These are phyloP conservation scores for Glonium stellatum DNA, from an alignment of 495 filamentous ascomycete genomes.

Conservation along the genomic window DNA sequence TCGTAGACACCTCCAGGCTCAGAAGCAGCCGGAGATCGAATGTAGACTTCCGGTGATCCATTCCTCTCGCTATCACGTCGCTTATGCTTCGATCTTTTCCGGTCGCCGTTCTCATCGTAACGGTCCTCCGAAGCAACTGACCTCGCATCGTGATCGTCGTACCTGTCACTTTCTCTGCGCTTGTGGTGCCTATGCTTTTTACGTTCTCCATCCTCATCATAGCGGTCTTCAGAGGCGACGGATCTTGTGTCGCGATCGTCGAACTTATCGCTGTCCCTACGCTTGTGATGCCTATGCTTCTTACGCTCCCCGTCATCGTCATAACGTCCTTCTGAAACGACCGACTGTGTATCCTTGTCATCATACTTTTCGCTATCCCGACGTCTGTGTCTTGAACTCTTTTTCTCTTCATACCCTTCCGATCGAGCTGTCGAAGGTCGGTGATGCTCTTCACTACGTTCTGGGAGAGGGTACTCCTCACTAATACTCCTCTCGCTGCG, in stretches of 20 bases:
- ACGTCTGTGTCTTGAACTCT: constrained; percentile 4
- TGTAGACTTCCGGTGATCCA: constrained; percentile 20
- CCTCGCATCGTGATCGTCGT: constrained; percentile 21
- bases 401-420: constrained; percentile 4
- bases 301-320: constrained; percentile 19
- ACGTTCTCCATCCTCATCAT: constrained; percentile 24
- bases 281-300: constrained; percentile 18
- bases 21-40: constrained; percentile 27
- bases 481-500: neutral
- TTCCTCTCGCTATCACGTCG: constrained; percentile 23
- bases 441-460: constrained; percentile 8
- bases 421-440: constrained; percentile 1
- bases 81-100: constrained; percentile 18
- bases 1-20: constrained; percentile 34
- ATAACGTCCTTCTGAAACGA: constrained; percentile 16
- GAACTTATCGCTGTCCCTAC: constrained; percentile 13
- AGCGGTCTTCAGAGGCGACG: constrained; percentile 22
- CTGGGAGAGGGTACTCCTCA: constrained; percentile 8
- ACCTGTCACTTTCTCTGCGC: constrained; percentile 13
- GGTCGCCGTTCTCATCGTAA: constrained; percentile 24
- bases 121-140: constrained; percentile 24
- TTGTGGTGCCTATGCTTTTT: constrained; percentile 17
- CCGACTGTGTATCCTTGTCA: neutral
- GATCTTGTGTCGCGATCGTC: constrained; percentile 25
- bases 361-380: constrained; percentile 9